Conservation (phyloP, 1,139 yeast genomes). For the Kodamaea fungicola region DNA sequence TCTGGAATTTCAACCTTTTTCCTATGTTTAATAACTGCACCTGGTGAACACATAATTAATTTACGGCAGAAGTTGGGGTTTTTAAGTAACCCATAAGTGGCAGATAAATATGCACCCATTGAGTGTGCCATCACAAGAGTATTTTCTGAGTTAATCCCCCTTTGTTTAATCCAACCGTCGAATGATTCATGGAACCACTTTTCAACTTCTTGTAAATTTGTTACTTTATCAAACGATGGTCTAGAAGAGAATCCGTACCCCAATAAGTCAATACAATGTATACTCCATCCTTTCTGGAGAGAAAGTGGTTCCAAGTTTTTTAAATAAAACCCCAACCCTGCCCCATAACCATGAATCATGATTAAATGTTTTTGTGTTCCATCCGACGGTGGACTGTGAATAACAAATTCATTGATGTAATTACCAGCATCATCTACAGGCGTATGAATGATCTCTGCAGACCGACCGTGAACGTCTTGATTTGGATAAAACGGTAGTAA, state of each 20-base stretch:
- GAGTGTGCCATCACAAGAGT: constrained; percentile 55
- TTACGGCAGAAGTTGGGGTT: constrained; percentile 45
- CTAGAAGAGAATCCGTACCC: constrained; percentile 77
- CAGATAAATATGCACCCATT: constrained; percentile 59
- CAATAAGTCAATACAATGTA: constrained; percentile 70
- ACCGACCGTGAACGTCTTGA: constrained; percentile 27
- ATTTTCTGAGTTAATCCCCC: constrained; percentile 26
- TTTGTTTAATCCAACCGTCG: constrained; percentile 38
- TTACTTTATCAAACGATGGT: constrained; percentile 43
- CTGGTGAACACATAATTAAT: constrained; percentile 56
- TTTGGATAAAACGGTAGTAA: constrained; percentile 40
- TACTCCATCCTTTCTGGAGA: constrained; percentile 45
- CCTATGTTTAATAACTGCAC: constrained; percentile 55
- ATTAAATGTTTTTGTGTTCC: constrained; percentile 44
- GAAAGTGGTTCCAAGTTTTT: constrained; percentile 55
- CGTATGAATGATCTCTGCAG: constrained; percentile 32
- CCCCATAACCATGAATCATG: constrained; percentile 76
- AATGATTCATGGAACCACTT: constrained; percentile 53
- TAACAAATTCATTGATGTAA: constrained; percentile 62
- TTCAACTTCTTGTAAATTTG: constrained; percentile 39
- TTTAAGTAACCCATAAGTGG: constrained; percentile 41
- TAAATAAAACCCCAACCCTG: constrained; percentile 67
- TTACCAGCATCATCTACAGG: constrained; percentile 40
- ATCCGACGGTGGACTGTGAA: constrained; percentile 35
- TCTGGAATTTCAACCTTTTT: constrained; percentile 48